A percentile compares a stretch with the other conserved stretches of the same genome.
These are phyloP conservation scores for Cornus florida DNA, from an alignment of 148 eudicot genomes.

Conservation along the genomic window DNA sequence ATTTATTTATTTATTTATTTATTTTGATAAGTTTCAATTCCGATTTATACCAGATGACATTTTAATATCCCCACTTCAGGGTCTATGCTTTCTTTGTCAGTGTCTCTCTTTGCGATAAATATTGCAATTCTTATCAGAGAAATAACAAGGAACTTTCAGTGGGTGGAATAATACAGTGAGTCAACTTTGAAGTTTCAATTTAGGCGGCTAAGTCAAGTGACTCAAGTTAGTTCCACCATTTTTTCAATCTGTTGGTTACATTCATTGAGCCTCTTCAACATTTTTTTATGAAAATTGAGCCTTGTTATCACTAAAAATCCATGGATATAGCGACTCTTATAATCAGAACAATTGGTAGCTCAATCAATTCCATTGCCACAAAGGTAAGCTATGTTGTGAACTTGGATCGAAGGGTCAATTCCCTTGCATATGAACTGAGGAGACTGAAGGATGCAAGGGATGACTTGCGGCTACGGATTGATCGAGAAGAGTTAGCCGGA, in stretches of 20 bases:
- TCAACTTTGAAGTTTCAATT: not conserved
- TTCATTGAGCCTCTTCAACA: not conserved
- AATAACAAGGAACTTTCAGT: not conserved
- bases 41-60: too few species aligned
- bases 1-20: too few species aligned
- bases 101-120: too few species aligned
- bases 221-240: not conserved
- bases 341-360: not conserved
- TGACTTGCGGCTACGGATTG: conserved; percentile 32
- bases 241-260: not conserved
- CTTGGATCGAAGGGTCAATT: not conserved
- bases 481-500: conserved; percentile 26
- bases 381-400: not conserved
- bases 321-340: not conserved
- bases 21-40: too few species aligned
- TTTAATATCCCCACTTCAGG: too few species aligned
- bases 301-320: not conserved
- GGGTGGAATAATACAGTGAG: not conserved
- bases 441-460: conserved; percentile 29
- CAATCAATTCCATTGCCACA: not conserved
- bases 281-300: not conserved
- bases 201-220: not conserved
- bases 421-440: not conserved
- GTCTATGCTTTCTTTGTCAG: too few species aligned
- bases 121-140: not conserved